Conservation (phyloP, 805 yeast genomes). For the Candida suzukii region DNA sequence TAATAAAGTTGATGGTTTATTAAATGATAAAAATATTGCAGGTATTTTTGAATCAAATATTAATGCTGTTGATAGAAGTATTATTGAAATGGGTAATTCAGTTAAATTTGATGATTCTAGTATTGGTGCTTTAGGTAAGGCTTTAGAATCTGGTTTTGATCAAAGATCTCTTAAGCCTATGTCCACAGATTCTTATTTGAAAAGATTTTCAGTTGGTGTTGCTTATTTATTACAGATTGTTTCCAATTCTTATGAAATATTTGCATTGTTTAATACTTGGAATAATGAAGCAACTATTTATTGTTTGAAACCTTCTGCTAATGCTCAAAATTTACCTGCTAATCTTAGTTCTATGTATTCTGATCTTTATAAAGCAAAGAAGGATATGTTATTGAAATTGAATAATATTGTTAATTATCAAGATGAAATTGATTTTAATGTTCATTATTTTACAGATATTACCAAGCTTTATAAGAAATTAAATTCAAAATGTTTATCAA, state of each 20-base stretch:
- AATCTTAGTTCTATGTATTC: slow-evolving; percentile 47
- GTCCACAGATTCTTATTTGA: slow-evolving; percentile 47
- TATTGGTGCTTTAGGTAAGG: slow-evolving; percentile 81
- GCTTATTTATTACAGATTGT: slow-evolving; percentile 63
- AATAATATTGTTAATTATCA: slow-evolving; percentile 47
- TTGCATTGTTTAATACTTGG: slow-evolving; percentile 61
- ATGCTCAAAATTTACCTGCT: slow-evolving; percentile 58
- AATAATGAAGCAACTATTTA: slow-evolving; percentile 41
- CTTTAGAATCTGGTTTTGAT: slow-evolving; percentile 80
- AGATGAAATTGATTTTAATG: slow-evolving; percentile 45
- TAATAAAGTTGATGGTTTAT: slow-evolving; percentile 50
- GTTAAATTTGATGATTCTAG: slow-evolving; percentile 62
- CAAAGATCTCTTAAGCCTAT: slow-evolving; percentile 42
- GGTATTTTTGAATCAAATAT: slow-evolving; percentile 77
- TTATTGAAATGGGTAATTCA: slow-evolving; percentile 70
- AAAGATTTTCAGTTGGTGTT: slow-evolving; percentile 46
- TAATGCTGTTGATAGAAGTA: slow-evolving; percentile 60
- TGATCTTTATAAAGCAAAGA: slow-evolving; percentile 43
- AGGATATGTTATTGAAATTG: slow-evolving; percentile 33
- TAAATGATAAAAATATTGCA: slow-evolving; percentile 52
- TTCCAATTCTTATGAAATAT: slow-evolving; percentile 71
- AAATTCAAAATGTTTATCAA: slow-evolving; percentile 43
- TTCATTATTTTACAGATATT: slow-evolving; percentile 45
- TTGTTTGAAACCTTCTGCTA: slow-evolving; percentile 60
- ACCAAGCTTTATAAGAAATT: slow-evolving; percentile 52